Evolutionary conservation across 768 basidiomycete species (phyloP).

Genomic region (Suillus variegatus): DNA sequence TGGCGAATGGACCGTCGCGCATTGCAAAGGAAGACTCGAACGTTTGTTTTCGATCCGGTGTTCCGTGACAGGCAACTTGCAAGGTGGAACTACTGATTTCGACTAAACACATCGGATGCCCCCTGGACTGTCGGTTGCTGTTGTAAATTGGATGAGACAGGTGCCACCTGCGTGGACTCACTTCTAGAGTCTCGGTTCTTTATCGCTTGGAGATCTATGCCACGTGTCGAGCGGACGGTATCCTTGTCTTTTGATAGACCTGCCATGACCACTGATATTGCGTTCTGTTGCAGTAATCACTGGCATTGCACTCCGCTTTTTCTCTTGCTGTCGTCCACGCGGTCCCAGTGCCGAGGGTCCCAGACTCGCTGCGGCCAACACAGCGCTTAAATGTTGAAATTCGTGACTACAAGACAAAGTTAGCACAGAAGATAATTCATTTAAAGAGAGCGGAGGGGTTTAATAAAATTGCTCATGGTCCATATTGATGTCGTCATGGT

Average conservation of each 20-base stretch:
- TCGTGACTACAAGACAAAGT: background rate
- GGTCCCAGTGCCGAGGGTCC: background rate
- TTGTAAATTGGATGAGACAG: too few species aligned
- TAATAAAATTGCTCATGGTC: too few species aligned
- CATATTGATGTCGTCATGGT: background rate
- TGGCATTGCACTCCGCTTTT: background rate
- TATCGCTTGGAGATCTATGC: background rate
- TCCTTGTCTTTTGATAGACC: background rate
- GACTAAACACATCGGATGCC: too few species aligned
- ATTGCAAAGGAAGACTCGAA: background rate
- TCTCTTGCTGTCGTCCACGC: background rate
- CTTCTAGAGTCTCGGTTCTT: background rate
- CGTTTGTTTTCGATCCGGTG: too few species aligned
- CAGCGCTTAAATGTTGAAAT: background rate
- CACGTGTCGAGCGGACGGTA: background rate
- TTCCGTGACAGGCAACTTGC: too few species aligned
- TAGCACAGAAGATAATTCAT: background rate
- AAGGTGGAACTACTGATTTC: too few species aligned
- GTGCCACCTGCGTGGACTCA: too few species aligned
- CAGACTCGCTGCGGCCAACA: background rate
- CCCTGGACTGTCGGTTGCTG: too few species aligned
- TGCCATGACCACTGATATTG: background rate
- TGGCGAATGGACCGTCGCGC: constrained; percentile 1
- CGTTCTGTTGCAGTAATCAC: background rate
- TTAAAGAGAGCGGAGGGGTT: too few species aligned